Conservation (phyloP, 2,329 filamentous ascomycete species). For the Fusarium denticulatum region DNA sequence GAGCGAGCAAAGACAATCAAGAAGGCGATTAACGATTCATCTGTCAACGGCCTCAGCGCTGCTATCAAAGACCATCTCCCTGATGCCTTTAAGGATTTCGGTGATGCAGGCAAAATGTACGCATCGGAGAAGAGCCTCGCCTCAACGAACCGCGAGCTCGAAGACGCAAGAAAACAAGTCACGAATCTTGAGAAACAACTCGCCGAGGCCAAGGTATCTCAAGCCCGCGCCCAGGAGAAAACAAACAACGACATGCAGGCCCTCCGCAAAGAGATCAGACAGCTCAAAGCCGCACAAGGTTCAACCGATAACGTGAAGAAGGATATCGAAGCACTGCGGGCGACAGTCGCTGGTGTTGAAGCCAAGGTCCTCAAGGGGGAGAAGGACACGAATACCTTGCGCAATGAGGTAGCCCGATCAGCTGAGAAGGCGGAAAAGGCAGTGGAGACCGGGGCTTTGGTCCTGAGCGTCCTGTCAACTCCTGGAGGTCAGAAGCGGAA, state of each 20-base stretch:
- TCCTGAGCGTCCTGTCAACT: not conserved
- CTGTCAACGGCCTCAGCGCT: rapidly evolving
- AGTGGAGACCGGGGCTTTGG: rapidly evolving
- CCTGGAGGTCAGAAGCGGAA: not conserved
- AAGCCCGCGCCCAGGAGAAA: not conserved
- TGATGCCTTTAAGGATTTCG: rapidly evolving
- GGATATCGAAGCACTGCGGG: rapidly evolving
- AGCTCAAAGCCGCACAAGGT: not conserved
- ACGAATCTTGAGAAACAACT: rapidly evolving
- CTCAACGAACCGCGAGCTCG: rapidly evolving
- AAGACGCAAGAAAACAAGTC: rapidly evolving
- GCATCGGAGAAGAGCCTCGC: rapidly evolving
- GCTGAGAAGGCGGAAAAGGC: not conserved
- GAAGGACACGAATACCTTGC: not conserved
- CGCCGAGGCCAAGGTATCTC: rapidly evolving
- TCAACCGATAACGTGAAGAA: rapidly evolving
- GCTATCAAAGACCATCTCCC: not conserved
- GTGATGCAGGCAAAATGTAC: too few relatives aligned
- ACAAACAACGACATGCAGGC: rapidly evolving
- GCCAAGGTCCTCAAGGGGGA: rapidly evolving
- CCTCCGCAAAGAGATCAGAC: not conserved
- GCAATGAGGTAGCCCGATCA: rapidly evolving
- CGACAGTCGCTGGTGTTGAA: rapidly evolving
- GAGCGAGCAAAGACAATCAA: not conserved
- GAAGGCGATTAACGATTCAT: rapidly evolving